Base-by-base conservation (phyloP, 2,329 filamentous ascomycete species). In the Falciphora oryzae region DNA sequence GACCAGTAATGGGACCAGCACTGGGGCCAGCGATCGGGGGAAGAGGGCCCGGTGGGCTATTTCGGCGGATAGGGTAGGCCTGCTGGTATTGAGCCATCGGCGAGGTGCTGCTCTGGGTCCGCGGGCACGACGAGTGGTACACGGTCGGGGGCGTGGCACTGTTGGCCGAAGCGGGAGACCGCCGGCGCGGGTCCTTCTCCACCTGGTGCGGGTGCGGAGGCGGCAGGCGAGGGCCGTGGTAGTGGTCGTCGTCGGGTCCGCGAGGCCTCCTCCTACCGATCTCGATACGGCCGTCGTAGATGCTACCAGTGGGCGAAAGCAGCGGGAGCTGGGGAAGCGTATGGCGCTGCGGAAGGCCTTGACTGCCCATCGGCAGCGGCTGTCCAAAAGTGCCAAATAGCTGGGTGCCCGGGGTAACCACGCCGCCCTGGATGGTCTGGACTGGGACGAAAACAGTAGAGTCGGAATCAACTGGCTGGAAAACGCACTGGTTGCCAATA, bases 401-500 rank as follows among this genome's bases (percentile, higher is more conserved):
- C 65, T 80, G 83, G 2, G 82, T 84, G 1, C 83, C 83, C 1
- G 83, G 82, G 1, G 83, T 81, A n/a, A n/a, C n/a, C 1, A 85
- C 80, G 16, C 81, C 83, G n/a, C 83, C 82, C 22, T 81, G 80
- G 7, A 86, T 76, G n/a, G 84, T 83, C 2, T 83, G 84, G 4
- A 86, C 81, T 1, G 84, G 84, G 18, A 86, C 83, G 67, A 86
- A 86, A 1, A 83, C 83, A 1, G 83, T 83, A 6, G 82, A 80
- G 2, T 65, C 67, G 14, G 82, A 81, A 0, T 81, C 83, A 1
- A 86, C 84, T 0, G 84, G 84, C 69, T 86, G 84, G 66, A 86
- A 86, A 18, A 86, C 79, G 66, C 84, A 86, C 66, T 86, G 84
- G 69, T 86, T 85, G 61, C 84, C 83, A 75, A 85, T 85, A 67